Percentiles rank a stretch among this genome's conserved stretches.
Evolutionary conservation across 2,329 filamentous ascomycete species (phyloP).

Genomic region (Penicillium fuscoglaucum): DNA sequence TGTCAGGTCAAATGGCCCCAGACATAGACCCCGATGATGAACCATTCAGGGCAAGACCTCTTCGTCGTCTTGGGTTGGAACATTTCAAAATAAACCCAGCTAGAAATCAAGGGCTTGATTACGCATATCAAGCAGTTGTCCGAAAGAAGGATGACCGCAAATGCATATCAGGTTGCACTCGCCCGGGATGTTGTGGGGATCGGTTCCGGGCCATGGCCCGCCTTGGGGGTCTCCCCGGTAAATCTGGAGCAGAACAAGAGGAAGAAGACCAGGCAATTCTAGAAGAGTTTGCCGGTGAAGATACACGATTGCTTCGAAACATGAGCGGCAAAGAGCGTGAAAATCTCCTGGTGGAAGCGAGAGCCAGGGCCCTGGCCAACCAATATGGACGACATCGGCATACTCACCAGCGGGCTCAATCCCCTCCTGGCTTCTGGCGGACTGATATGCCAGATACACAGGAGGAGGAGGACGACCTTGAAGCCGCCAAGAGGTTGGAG

Average conservation of each 20-base stretch:
- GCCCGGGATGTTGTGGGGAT: constrained; percentile 73
- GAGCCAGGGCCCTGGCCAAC: constrained; percentile 70
- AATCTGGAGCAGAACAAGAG: constrained; percentile 13
- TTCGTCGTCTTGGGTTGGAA: constrained; percentile 59
- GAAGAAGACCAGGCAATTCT: constrained; percentile 35
- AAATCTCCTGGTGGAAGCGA: constrained; percentile 72
- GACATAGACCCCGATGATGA: constrained; percentile 34
- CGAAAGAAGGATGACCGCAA: constrained; percentile 68
- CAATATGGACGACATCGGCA: constrained; percentile 75
- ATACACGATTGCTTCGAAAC: constrained; percentile 34
- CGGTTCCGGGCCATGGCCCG: constrained; percentile 67
- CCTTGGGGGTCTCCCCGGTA: constrained; percentile 35
- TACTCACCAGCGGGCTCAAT: constrained; percentile 66
- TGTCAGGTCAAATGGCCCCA: constrained; percentile 6
- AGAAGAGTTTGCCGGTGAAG: constrained; percentile 57
- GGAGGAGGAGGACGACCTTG: constrained; percentile 66
- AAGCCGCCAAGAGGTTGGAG: constrained; percentile 64
- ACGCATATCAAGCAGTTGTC: constrained; percentile 73
- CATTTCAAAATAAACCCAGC: constrained; percentile 83
- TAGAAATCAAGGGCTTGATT: constrained; percentile 68
- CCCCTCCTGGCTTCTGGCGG: constrained; percentile 88
- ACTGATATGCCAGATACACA: constrained; percentile 88
- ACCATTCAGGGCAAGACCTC: constrained; percentile 59
- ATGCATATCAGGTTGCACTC: constrained; percentile 71
- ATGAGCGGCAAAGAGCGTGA: constrained; percentile 64